phyloP scores from a whole-genome alignment of 106 monocot species.

The Cymbidium sinense region DNA sequence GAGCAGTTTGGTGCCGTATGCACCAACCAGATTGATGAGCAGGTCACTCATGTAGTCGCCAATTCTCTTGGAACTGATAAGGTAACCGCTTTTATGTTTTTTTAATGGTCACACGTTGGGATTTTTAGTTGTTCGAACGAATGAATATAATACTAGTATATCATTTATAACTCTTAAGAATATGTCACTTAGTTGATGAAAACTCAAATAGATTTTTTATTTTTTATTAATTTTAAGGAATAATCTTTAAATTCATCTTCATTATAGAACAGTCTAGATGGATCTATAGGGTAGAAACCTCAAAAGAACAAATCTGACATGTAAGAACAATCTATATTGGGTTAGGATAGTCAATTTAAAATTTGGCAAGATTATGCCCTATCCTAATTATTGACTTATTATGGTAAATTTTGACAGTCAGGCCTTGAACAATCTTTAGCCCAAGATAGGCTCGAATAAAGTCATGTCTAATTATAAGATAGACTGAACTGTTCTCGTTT shows the following conservation, averaged over 20 bases:
- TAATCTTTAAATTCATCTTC: not conserved
- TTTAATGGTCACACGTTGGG: not conserved
- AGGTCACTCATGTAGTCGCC: conserved; percentile 96
- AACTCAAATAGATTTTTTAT: not conserved
- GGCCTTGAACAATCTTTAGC: no score
- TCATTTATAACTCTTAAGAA: no score
- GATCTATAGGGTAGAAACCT: not conserved
- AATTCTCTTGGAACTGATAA: conserved; percentile 90
- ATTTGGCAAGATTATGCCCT: no score
- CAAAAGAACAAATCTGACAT: not conserved
- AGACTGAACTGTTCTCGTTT: no score
- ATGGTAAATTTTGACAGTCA: no score
- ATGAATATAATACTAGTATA: no score
- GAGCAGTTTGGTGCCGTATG: conserved; percentile 97
- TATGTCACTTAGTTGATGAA: no score
- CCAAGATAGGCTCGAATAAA: no score
- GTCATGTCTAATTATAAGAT: not conserved
- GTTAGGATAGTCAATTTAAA: no score
- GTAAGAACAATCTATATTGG: no score
- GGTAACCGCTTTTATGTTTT: conserved; percentile 25
- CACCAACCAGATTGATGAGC: conserved; percentile 80
- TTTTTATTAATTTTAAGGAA: not conserved
- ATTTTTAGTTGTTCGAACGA: not conserved
- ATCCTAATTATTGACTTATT: no score
- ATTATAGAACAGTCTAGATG: not conserved